Conservation (phyloP, 805 yeast species). For the Ogataea neopini region DNA sequence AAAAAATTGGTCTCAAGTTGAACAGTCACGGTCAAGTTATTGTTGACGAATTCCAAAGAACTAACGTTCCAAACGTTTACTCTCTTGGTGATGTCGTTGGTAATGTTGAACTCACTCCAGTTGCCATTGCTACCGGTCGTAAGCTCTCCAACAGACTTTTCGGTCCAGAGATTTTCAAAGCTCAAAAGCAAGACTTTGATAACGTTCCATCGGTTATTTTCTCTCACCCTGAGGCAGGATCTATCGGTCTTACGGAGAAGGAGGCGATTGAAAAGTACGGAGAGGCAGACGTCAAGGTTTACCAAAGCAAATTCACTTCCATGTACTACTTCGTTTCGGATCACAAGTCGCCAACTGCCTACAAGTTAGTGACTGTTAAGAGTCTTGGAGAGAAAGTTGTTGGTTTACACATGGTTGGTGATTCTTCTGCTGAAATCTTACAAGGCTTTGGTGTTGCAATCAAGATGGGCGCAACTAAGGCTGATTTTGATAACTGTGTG, state of each 20-base stretch:
- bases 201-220: slow-evolving; percentile 96
- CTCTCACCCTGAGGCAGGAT: slow-evolving; percentile 96
- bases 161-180: slow-evolving; percentile 69
- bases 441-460: slow-evolving; percentile 99
- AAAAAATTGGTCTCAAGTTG: slow-evolving; percentile 68
- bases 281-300: slow-evolving; percentile 73
- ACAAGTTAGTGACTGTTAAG: slow-evolving; percentile 69
- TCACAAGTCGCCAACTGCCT: slow-evolving; percentile 81
- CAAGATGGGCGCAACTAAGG: slow-evolving; percentile 98
- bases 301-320: slow-evolving; percentile 79
- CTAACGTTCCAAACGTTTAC: slow-evolving; percentile 67
- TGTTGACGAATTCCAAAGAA: slow-evolving; percentile 87
- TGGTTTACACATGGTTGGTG: slow-evolving; percentile 94
- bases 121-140: slow-evolving; percentile 98
- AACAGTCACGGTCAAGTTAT: slow-evolving; percentile 62
- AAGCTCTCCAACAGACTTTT: slow-evolving; percentile 88
- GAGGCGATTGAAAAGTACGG: slow-evolving; percentile 82
- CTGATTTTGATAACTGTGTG: slow-evolving; percentile 91
- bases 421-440: slow-evolving; percentile 83
- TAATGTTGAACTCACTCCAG: slow-evolving; percentile 92
- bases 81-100: slow-evolving; percentile 96
- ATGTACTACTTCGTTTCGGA: slow-evolving; percentile 92
- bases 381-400: slow-evolving; percentile 91
- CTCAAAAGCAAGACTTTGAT: slow-evolving; percentile 79
- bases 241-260: slow-evolving; percentile 82